A percentile compares a stretch with the other conserved stretches of the same genome.
phyloP scores from a whole-genome alignment of 2,329 filamentous ascomycete genomes.

The Ambrosiella cleistominuta region DNA sequence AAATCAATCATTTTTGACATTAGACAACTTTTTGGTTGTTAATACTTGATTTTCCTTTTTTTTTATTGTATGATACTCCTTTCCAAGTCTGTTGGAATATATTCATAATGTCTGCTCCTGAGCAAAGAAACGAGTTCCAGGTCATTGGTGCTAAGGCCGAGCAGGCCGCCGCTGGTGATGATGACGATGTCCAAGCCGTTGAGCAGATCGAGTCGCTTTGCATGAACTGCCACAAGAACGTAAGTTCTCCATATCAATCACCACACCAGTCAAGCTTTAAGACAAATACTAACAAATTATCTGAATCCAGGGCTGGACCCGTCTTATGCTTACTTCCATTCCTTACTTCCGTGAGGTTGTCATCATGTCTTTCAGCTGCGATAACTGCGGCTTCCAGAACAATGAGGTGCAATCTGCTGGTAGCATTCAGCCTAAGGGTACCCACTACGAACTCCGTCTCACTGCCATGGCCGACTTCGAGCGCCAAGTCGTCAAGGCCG shows the following conservation, averaged over 20 bases:
- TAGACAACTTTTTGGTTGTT: background rate
- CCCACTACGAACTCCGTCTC: constrained; percentile 66
- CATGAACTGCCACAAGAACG: constrained; percentile 73
- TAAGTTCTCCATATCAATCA: constrained; percentile 21
- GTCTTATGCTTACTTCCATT: constrained; percentile 76
- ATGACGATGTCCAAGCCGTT: constrained; percentile 37
- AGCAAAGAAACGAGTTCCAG: constrained; percentile 39
- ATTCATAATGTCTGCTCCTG: constrained; percentile 20
- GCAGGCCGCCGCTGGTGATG: constrained; percentile 23
- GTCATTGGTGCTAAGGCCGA: constrained; percentile 44
- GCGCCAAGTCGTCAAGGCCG: constrained; percentile 82
- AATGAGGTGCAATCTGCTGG: constrained; percentile 88
- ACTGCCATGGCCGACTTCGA: constrained; percentile 57
- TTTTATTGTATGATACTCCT: background rate
- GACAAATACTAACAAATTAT: constrained; percentile 12
- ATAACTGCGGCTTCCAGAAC: constrained; percentile 76
- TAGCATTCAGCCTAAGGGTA: constrained; percentile 75
- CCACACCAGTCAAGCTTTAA: background rate
- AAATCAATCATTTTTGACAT: background rate
- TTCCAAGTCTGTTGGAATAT: background rate
- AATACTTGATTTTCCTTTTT: background rate
- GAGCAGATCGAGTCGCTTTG: constrained; percentile 63
- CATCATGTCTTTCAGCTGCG: constrained; percentile 90
- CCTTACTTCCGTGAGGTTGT: constrained; percentile 97
- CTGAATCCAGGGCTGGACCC: constrained; percentile 51